phyloP scores from a whole-genome alignment of 495 filamentous ascomycete species.

The Penicillium goetzii region DNA sequence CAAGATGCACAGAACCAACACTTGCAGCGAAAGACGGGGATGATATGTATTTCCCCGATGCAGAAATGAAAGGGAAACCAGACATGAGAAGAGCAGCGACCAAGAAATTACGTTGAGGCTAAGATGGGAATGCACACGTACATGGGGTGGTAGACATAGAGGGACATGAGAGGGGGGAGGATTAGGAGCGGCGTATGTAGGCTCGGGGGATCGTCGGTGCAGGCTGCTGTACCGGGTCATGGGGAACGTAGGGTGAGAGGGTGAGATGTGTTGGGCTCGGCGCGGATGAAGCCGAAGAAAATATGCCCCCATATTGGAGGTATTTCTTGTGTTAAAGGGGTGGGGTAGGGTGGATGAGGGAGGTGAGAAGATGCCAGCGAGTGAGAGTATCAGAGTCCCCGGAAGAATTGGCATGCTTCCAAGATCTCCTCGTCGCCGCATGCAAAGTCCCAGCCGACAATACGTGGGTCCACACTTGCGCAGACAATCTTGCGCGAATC shows the following conservation, averaged over 20 bases:
- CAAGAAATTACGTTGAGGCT: background rate
- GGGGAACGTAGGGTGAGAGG: background rate
- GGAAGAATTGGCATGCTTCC: constrained; percentile 79
- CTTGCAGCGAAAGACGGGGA: background rate
- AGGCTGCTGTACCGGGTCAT: constrained; percentile 8
- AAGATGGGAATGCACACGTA: background rate
- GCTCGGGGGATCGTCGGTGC: background rate
- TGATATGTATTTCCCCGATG: background rate
- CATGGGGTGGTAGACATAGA: background rate
- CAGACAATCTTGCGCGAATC: constrained; percentile 93
- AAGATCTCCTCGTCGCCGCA: constrained; percentile 84
- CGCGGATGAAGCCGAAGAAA: no score
- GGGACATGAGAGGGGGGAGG: background rate
- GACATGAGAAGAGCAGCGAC: background rate
- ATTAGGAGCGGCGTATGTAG: background rate
- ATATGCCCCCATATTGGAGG: no score
- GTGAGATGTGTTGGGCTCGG: background rate
- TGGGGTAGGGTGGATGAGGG: background rate
- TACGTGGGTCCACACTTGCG: constrained; percentile 85
- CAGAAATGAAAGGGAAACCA: background rate
- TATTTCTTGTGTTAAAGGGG: no score
- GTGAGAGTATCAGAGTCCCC: constrained; percentile 36
- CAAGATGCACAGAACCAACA: background rate
- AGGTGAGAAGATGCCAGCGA: no score
- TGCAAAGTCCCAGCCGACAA: constrained; percentile 98